Conservation (phyloP, 306 rosid genomes). For the Hylodesmum podocarpum region DNA sequence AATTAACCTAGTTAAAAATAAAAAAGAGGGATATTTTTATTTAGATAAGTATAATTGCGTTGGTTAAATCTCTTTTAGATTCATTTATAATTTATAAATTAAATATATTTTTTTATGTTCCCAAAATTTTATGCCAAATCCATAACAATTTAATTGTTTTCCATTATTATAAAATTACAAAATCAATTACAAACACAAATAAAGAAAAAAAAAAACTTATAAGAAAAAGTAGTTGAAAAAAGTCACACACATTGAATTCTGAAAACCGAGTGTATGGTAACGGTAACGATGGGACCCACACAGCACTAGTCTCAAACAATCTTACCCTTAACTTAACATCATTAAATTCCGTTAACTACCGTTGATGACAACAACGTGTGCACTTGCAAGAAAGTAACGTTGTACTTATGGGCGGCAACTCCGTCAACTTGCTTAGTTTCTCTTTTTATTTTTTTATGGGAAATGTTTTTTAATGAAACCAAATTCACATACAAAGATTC, state of each 20-base stretch:
- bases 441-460: neutral
- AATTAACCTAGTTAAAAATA: too few relatives aligned
- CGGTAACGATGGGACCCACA: constrained; percentile 11
- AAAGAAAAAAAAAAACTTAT: too few relatives aligned
- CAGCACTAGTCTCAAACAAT: neutral
- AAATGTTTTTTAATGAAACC: neutral
- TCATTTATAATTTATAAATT: too few relatives aligned
- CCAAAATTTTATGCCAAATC: too few relatives aligned
- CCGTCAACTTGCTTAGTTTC: neutral
- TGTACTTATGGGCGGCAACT: neutral
- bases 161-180: too few relatives aligned
- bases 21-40: too few relatives aligned
- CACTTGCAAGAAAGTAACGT: constrained; percentile 2
- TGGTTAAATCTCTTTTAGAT: too few relatives aligned
- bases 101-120: too few relatives aligned
- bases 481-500: neutral
- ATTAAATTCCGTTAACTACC: neutral
- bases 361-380: neutral
- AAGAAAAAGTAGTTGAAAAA: too few relatives aligned
- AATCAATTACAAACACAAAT: too few relatives aligned
- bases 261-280: neutral
- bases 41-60: too few relatives aligned
- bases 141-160: too few relatives aligned
- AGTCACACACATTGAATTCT: neutral
- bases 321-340: neutral